Evolutionary conservation across 352 stramenopile species (phyloP).

Genomic region (Ophiocytium majus): DNA sequence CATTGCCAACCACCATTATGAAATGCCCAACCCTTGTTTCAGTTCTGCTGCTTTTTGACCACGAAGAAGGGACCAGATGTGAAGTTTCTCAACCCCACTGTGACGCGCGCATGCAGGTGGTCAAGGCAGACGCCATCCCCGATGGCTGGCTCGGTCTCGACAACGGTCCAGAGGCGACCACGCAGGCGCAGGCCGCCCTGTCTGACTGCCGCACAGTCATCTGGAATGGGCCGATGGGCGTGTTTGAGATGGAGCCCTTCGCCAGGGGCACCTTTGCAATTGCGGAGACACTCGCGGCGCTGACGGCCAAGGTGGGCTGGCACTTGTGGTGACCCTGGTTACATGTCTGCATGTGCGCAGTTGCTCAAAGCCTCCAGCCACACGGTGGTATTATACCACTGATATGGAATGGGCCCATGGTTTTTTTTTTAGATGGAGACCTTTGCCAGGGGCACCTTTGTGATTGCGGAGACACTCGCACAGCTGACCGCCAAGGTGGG

Average conservation of each 20-base stretch:
- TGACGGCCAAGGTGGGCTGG: no score
- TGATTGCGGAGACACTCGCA: slow-evolving; percentile 82
- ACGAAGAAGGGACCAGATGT: no score
- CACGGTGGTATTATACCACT: no score
- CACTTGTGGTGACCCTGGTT: no score
- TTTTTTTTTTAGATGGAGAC: slow-evolving; percentile 99
- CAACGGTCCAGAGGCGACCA: slow-evolving; percentile 87
- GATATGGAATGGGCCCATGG: slow-evolving; percentile 99
- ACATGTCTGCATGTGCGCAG: no score
- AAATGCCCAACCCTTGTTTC: no score
- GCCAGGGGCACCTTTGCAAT: slow-evolving; percentile 84
- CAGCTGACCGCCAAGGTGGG: slow-evolving; percentile 70
- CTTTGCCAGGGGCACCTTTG: slow-evolving; percentile 88
- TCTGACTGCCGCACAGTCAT: slow-evolving; percentile 89
- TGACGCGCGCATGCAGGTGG: slow-evolving; percentile 79
- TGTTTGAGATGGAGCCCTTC: slow-evolving; percentile 99
- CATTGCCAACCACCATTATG: no score
- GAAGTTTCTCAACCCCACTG: no score
- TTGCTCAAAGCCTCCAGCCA: no score
- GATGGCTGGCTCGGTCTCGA: slow-evolving; percentile 97
- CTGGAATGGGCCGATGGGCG: slow-evolving; percentile 99
- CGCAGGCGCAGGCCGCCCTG: slow-evolving; percentile 65
- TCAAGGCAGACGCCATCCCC: slow-evolving; percentile 84
- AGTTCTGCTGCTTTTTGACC: no score
- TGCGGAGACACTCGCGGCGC: slow-evolving; percentile 81